Conservation (phyloP, 306 rosid genomes). For the Cicer bijugum region DNA sequence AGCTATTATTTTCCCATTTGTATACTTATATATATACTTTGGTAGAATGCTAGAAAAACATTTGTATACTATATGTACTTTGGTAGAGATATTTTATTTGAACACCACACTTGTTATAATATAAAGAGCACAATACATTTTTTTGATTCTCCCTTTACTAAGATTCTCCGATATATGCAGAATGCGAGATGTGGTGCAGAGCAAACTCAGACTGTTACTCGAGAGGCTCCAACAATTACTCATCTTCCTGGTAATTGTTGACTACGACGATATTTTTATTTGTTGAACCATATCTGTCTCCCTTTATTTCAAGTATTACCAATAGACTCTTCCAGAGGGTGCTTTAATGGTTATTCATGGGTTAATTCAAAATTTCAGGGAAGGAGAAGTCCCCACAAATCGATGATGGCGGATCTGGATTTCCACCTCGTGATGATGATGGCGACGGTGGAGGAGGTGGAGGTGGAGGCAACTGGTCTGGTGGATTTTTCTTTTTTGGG, state of each 20-base stretch:
- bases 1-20: constrained; percentile 23
- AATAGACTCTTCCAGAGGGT: background rate
- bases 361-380: constrained; percentile 59
- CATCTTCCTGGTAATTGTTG: constrained; percentile 77
- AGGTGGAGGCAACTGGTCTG: constrained; percentile 95
- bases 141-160: background rate
- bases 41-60: constrained; percentile 5
- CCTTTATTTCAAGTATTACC: constrained; percentile 31
- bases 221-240: constrained; percentile 94
- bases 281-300: constrained; percentile 13
- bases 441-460: constrained; percentile 96
- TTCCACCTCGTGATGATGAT: constrained; percentile 90
- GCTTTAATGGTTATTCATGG: constrained; percentile 16
- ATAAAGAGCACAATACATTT: background rate
- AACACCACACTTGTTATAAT: background rate
- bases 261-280: background rate
- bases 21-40: constrained; percentile 12
- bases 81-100: constrained; percentile 4
- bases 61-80: constrained; percentile 5
- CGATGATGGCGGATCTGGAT: constrained; percentile 79
- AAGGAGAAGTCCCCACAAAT: constrained; percentile 92
- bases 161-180: constrained; percentile 51
- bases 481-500: constrained; percentile 96
- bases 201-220: constrained; percentile 90
- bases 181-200: constrained; percentile 81